Evolutionary conservation across 306 rosid genomes (phyloP), one percentile per base, ranked within the genome.

Genomic region (Glycine latifolia): DNA sequence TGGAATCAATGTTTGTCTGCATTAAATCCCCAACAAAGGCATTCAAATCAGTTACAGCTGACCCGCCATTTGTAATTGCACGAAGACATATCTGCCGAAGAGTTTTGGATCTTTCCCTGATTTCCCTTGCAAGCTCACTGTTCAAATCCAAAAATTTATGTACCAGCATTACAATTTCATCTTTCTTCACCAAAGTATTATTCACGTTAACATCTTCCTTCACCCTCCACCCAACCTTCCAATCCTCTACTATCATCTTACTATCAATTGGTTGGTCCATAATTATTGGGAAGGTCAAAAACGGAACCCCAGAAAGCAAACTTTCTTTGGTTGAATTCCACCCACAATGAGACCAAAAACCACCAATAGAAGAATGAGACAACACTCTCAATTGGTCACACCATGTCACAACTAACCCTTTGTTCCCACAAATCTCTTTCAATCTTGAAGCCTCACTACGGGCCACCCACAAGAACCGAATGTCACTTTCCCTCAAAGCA

Each of bases 301-400:
- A 55, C 0, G 89, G 91, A 37, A 90, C 82, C 0, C 91, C 91
- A 7, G 76, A 41, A 75, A 86, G 58, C 17, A 85, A 33, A 56
- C 88, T 82, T 83, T 90, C 84, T 81, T 90, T 55, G 13, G 75
- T 80, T 0, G 90, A 90, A 85, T 86, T 88, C 94, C 91, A 90
- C 1, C 91, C 90, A 67, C 91, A 88, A 31, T 88, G 91, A 0
- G 84, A 77, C 90, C 88, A 90, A 75, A 90, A 90, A 0, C 90
- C 94, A 50, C 87, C 90, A 33, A 87, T 44, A 4, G 84, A 79
- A 37, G 59, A 26, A 20, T 90, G 91, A 2, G 53, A 61, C 41
- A 90, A 78, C 17, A 90, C 91, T 55, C 65, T 78, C 81, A 88
- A 44, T 26, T 90, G 94, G 63, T 90, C 90, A 83, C 90, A 90